Base-by-base conservation (phyloP, 2,329 filamentous ascomycete species). In the Emmonsiellopsis sp. region DNA sequence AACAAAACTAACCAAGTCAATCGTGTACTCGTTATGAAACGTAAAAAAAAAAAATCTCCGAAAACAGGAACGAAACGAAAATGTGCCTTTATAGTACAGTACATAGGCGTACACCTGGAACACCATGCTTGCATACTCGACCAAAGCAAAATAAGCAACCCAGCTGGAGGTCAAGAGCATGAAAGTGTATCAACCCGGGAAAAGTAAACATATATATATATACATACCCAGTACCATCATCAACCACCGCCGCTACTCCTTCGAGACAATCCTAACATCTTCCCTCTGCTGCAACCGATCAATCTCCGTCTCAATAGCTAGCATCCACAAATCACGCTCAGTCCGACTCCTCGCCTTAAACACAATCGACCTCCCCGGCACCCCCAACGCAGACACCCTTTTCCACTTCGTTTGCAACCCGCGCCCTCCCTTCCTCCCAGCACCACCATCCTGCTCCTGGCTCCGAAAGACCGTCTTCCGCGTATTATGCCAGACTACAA, bases 261-360 rank as follows among this genome's bases (percentile, higher is more conserved):
- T 52, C 38, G 61, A 58, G 43, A 72, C 65, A 57, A 80, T 66
- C 47, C 77, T 70, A 45, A 79, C 71, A 60, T 82, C 79, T 56
- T 78, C 75, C 11, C 66, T 70, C 53, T 73, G 67, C 46, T 76
- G 75, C 55, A 82, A 63, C 49, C 80, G 70, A 69, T 86, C 83
- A 64, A 86, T 86, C 70, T 86, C 83, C 57, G 80, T 80, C 51
- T 78, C 78, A 54, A 86, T 80, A 37, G 76, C 81, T 64, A 85
- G 67, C 26, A 86, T 83, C 83, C 83, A 86, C 59, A 82, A 78
- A 67, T 86, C 83, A 56, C 83, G 76, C 66, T 86, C 83, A 1
- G 82, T 77, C 8, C 83, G 72, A 65, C 79, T 84, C 51, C 83
- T 74, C 37, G 83, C 78, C 62, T 83, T 82, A 63, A 86, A 86